phyloP scores from a whole-genome alignment of 192 early-diverging fungal genomes.

The Cladochytrium replicatum region DNA sequence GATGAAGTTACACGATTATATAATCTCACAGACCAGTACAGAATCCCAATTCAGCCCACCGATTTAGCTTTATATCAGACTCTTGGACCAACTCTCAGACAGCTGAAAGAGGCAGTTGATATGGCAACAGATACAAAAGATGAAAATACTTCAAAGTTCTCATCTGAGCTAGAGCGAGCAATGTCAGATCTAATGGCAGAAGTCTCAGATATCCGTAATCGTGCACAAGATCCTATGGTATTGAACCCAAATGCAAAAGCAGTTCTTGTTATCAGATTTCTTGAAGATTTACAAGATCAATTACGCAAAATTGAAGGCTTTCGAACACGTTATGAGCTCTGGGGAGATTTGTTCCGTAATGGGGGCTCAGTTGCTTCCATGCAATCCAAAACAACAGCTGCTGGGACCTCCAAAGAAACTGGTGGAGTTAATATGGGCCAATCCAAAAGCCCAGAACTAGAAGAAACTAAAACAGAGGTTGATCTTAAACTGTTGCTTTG shows the following conservation, averaged over 20 bases:
- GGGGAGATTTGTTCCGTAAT: constrained; percentile 43
- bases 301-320: constrained; percentile 30
- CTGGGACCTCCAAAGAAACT: constrained; percentile 7
- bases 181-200: constrained; percentile 37
- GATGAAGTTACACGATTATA: constrained; percentile 41
- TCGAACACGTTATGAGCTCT: constrained; percentile 36
- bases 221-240: constrained; percentile 53
- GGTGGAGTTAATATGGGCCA: constrained; percentile 8
- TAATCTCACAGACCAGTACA: constrained; percentile 35
- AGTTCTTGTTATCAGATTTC: constrained; percentile 39
- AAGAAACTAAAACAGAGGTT: constrained; percentile 45
- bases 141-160: constrained; percentile 45
- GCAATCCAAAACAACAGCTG: constrained; percentile 1
- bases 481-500: constrained; percentile 51
- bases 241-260: constrained; percentile 34
- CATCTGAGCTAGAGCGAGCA: constrained; percentile 37
- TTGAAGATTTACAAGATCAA: constrained; percentile 32
- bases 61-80: constrained; percentile 53
- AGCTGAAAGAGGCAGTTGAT: constrained; percentile 44
- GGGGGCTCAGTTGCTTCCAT: constrained; percentile 27
- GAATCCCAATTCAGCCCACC: constrained; percentile 44
- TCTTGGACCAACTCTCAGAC: constrained; percentile 41
- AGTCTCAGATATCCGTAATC: constrained; percentile 44
- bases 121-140: constrained; percentile 49
- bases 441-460: constrained; percentile 29